Percentiles rank a stretch among this genome's conserved stretches.
Evolutionary conservation across 2,329 filamentous ascomycete genomes (phyloP).

Genomic region (Arthroderma uncinatum): DNA sequence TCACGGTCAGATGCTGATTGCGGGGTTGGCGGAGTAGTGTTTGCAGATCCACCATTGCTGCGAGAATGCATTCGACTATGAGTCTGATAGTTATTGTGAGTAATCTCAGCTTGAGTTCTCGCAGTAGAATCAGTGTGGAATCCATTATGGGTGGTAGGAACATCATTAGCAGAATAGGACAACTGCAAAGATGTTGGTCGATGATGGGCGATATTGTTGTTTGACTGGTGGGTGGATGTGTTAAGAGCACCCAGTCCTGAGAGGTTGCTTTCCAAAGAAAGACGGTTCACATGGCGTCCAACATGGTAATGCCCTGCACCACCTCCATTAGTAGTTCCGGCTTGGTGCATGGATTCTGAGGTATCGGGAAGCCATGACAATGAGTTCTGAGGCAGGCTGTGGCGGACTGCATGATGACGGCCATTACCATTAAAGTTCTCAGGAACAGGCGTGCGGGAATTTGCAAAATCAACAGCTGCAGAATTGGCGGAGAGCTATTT

Average conservation of each 20-base stretch:
- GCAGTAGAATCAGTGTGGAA: conserved; percentile 36
- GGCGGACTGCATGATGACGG: conserved; percentile 55
- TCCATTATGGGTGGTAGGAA: conserved; percentile 67
- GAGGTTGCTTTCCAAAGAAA: conserved; percentile 33
- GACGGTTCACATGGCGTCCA: conserved; percentile 31
- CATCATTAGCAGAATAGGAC: conserved; percentile 82
- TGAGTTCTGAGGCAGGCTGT: conserved; percentile 48
- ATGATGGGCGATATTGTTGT: conserved; percentile 34
- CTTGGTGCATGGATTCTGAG: conserved; percentile 18
- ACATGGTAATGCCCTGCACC: conserved; percentile 6
- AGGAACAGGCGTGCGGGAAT: conserved; percentile 54
- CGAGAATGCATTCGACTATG: conserved; percentile 46
- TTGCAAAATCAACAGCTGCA: conserved; percentile 67
- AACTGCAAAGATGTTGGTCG: conserved; percentile 50
- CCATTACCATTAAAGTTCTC: conserved; percentile 56
- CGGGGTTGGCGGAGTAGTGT: conserved; percentile 11
- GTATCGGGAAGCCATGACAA: conserved; percentile 33
- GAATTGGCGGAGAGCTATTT: conserved; percentile 66
- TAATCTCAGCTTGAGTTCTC: conserved; percentile 51
- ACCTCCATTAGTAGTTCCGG: conserved; percentile 18
- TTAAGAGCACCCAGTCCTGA: conserved; percentile 2
- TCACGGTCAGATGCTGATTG: conserved; percentile 33
- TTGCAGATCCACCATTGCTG: conserved; percentile 5
- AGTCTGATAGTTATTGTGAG: conserved; percentile 55
- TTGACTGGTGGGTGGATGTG: conserved; percentile 15